Percentiles rank a stretch among this genome's conserved stretches.
phyloP scores from a whole-genome alignment of 2,329 filamentous ascomycete genomes.

The Pestalotiopsis sp. region DNA sequence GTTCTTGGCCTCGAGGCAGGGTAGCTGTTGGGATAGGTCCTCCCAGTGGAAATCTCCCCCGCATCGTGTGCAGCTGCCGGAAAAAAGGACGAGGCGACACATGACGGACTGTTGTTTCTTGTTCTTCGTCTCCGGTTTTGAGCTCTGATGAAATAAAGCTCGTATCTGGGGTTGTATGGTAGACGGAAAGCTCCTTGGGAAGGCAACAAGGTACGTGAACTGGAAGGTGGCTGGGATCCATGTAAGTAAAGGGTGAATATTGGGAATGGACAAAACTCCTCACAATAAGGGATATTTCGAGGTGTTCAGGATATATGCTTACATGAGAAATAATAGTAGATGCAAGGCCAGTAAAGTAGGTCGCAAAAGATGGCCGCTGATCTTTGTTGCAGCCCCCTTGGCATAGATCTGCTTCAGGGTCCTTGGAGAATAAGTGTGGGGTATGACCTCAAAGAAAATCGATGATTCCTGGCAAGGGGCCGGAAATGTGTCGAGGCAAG shows the following conservation, averaged over 20 bases:
- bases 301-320: not conserved
- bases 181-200: not conserved
- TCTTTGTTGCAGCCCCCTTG: not conserved
- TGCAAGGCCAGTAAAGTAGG: not conserved
- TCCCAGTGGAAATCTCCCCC: constrained; percentile 40
- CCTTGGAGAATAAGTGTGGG: constrained; percentile 6
- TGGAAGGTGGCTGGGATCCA: not conserved
- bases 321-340: not conserved
- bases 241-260: not conserved
- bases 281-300: not conserved
- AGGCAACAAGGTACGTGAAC: not conserved
- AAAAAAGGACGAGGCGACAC: constrained; percentile 48
- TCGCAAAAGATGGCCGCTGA: constrained; percentile 9
- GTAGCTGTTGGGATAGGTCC: constrained; percentile 45
- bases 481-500: not conserved
- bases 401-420: constrained; percentile 10
- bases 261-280: not conserved
- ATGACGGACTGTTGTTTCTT: constrained; percentile 26
- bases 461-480: not conserved
- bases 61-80: constrained; percentile 44
- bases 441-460: not conserved
- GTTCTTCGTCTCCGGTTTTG: no score
- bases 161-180: no score
- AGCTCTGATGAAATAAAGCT: no score
- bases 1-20: constrained; percentile 51